phyloP scores from a whole-genome alignment of 2,329 filamentous ascomycete species.

The Didymella sp. region DNA sequence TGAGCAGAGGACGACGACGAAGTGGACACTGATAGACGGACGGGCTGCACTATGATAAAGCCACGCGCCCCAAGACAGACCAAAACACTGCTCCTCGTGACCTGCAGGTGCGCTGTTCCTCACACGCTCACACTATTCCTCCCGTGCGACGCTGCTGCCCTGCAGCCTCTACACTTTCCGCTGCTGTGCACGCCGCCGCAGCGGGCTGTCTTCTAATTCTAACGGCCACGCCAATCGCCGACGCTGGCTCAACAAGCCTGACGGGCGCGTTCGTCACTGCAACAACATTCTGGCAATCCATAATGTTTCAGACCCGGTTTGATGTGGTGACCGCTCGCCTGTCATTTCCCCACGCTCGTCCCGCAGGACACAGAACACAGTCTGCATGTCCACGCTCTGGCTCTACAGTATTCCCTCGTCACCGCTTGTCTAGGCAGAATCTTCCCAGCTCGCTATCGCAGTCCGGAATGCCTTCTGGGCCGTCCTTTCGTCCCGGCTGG shows the following conservation, averaged over 20 bases:
- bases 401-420: background rate
- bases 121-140: background rate
- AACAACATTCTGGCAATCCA: slow-evolving; percentile 2
- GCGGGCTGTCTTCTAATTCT: background rate
- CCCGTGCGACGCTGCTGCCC: background rate
- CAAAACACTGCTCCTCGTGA: slow-evolving; percentile 6
- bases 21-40: slow-evolving; percentile 6
- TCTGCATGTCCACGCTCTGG: background rate
- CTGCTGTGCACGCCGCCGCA: slow-evolving; percentile 4
- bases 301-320: slow-evolving; percentile 14
- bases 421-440: slow-evolving; percentile 12
- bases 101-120: background rate
- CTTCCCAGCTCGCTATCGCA: slow-evolving; percentile 1
- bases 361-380: slow-evolving; percentile 6
- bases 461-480: background rate
- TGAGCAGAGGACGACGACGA: slow-evolving; percentile 11
- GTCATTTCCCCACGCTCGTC: slow-evolving; percentile 19
- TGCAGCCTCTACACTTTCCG: background rate
- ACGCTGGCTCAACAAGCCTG: slow-evolving; percentile 7
- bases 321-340: slow-evolving; percentile 12
- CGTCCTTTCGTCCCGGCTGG: slow-evolving; percentile 6
- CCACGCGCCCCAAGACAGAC: slow-evolving; percentile 3
- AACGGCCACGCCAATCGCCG: slow-evolving; percentile 14
- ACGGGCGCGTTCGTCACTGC: slow-evolving; percentile 17
- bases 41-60: slow-evolving; percentile 16